Base-by-base conservation (phyloP, 2,329 filamentous ascomycete species). In the Colletotrichum acutatum region DNA sequence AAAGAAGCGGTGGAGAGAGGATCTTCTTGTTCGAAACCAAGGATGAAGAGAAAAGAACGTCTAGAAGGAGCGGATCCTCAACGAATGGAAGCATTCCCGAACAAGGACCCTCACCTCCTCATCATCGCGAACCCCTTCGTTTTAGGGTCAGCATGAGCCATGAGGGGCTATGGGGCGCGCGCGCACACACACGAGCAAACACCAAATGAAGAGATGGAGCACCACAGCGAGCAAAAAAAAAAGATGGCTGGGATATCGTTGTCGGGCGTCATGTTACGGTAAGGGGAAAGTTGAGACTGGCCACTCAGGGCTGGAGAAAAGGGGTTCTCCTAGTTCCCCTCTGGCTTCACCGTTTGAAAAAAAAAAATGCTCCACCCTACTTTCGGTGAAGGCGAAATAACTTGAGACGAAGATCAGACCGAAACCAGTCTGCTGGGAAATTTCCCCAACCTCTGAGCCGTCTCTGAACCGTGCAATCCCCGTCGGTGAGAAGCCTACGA, bases 381-480 rank as follows among this genome's bases (percentile, higher is more conserved):
- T 49, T 49, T 72, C 70, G 66, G 66, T 28, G 30, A 60, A 42
- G 9, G 66, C 70, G 70, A 72, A 57, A 71, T 30, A 28, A 62
- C 66, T 30, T 68, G 66, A 68, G 66, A 63, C 66, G 66, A 68
- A 72, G 37, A 72, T 72, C 70, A 72, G 66, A 72, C 70, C 54
- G 59, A 64, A 69, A 64, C 70, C 70, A 30, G 26, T 49, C 46
- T 53, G 59, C 42, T 53, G 59, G 58, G 42, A 69, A 58, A 62
- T 62, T 62, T 58, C 26, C 14, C 5, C 22, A 46, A 26, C 16
- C 37, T 4, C 5, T 42, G 37, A 42, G 37, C 37, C 5, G 14
- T 14, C 22, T 16, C 19, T 52, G 37, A 46, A 32, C 70, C 66
- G 61, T 72, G 66, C 65, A 8, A 30, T 5, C 42, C 64, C 28